phyloP scores from a whole-genome alignment of 2,329 filamentous ascomycete genomes.

The Erysiphe neolycopersici region DNA sequence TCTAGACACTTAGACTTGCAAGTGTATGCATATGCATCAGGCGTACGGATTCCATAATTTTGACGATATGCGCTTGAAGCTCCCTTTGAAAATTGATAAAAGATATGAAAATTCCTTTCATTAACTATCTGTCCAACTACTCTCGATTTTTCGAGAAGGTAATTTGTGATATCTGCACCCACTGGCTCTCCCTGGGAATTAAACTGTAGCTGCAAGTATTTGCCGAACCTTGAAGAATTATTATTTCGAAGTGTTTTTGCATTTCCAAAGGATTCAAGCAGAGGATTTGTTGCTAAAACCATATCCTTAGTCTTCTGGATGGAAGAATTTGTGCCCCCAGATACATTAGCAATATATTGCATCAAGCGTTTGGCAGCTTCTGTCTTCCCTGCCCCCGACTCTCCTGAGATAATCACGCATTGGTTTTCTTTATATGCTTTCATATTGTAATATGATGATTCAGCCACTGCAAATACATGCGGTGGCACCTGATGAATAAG shows the following conservation, averaged over 20 bases:
- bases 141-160: conserved; percentile 80
- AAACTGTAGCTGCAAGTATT: conserved; percentile 94
- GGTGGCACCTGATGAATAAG: conserved; percentile 33
- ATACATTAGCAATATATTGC: conserved; percentile 98
- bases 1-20: conserved; percentile 86
- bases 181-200: conserved; percentile 76
- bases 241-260: conserved; percentile 96
- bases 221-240: conserved; percentile 95
- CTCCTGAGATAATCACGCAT: conserved; percentile 96
- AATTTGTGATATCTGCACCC: conserved; percentile 95
- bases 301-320: conserved; percentile 98
- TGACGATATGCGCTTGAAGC: conserved; percentile 69
- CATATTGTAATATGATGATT: conserved; percentile 98
- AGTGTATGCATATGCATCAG: conserved; percentile 80
- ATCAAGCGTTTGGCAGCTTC: conserved; percentile 96
- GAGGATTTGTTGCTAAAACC: conserved; percentile 91
- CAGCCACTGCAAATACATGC: conserved; percentile 92
- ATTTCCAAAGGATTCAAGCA: conserved; percentile 94
- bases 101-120: conserved; percentile 97
- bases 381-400: conserved; percentile 94
- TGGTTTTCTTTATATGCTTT: conserved; percentile 98
- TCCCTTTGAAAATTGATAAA: conserved; percentile 95
- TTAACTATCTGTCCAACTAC: conserved; percentile 88
- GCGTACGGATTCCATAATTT: conserved; percentile 71
- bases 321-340: conserved; percentile 41